Percentiles rank a stretch among this genome's conserved stretches.
phyloP scores from a whole-genome alignment of 768 basidiomycete genomes.

The Russula dissimulans region DNA sequence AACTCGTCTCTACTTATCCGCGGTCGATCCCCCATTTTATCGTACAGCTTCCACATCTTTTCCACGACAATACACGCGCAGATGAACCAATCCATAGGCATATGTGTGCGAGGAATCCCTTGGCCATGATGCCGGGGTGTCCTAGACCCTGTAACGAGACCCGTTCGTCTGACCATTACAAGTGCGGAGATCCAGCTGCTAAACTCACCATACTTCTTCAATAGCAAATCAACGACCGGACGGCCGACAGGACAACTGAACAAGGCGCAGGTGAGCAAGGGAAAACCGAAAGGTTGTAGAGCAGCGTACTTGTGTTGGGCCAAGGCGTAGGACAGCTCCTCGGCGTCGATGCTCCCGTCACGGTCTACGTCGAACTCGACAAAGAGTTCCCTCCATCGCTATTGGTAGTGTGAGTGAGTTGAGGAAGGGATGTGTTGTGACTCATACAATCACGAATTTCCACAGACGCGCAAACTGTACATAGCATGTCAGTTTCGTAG shows the following conservation, averaged over 20 bases:
- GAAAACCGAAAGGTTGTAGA: neutral
- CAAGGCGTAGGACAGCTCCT: neutral
- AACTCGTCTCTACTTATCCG: conserved; percentile 4
- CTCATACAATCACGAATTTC: conserved; percentile 1
- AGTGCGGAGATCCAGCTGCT: neutral
- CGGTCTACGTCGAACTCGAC: neutral
- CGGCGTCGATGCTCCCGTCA: neutral
- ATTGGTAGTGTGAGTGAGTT: neutral
- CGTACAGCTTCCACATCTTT: conserved; percentile 1
- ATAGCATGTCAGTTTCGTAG: neutral
- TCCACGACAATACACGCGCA: conserved; percentile 1
- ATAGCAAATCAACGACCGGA: neutral
- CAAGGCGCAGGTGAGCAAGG: neutral
- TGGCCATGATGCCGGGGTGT: neutral
- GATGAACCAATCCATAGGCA: conserved; percentile 5
- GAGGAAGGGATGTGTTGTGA: neutral
- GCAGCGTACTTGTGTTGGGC: neutral
- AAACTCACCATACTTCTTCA: conserved; percentile 9
- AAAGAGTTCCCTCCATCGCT: conserved; percentile 8
- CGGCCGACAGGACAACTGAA: neutral
- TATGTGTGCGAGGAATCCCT: neutral
- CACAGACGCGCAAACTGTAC: conserved; percentile 5
- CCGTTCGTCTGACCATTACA: neutral
- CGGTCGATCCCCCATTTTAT: neutral
- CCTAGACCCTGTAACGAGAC: neutral